phyloP scores from a whole-genome alignment of 2,329 filamentous ascomycete species.

The Aspergillus spinulosporus region DNA sequence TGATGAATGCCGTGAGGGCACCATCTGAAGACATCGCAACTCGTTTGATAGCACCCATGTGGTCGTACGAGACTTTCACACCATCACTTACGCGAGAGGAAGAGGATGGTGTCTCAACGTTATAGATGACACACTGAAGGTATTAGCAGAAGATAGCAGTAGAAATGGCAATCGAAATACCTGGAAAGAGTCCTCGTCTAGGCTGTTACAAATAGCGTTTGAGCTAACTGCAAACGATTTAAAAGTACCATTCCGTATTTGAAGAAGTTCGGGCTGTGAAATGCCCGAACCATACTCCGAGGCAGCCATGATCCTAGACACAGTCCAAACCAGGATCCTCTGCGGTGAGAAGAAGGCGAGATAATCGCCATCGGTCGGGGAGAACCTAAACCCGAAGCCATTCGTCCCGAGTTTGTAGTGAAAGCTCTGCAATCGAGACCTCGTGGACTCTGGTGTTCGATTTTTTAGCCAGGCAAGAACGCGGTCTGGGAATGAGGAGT shows the following conservation, averaged over 20 bases:
- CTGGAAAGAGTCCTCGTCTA: constrained; percentile 10
- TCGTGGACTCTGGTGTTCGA: neutral
- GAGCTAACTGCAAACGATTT: constrained; percentile 20
- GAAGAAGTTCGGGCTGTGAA: constrained; percentile 4
- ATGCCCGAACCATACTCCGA: neutral
- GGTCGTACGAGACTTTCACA: constrained; percentile 5
- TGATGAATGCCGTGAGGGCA: constrained; percentile 12
- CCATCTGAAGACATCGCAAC: constrained; percentile 21
- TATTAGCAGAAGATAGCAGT: neutral
- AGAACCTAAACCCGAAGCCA: constrained; percentile 12
- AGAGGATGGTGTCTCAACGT: neutral
- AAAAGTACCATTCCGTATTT: neutral
- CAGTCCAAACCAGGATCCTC: constrained; percentile 9
- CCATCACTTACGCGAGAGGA: neutral
- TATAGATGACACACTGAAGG: constrained; percentile 18
- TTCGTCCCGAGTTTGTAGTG: neutral
- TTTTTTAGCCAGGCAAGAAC: neutral
- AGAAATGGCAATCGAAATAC: neutral
- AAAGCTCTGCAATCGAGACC: neutral
- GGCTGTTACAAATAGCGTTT: constrained; percentile 12
- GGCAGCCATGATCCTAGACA: constrained; percentile 9
- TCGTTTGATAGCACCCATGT: constrained; percentile 19
- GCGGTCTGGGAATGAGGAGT: neutral
- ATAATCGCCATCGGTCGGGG: constrained; percentile 12
- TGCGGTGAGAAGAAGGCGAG: constrained; percentile 13